Conservation (phyloP, 2,329 filamentous ascomycete genomes). For the Pseudogymnoascus sp. region DNA sequence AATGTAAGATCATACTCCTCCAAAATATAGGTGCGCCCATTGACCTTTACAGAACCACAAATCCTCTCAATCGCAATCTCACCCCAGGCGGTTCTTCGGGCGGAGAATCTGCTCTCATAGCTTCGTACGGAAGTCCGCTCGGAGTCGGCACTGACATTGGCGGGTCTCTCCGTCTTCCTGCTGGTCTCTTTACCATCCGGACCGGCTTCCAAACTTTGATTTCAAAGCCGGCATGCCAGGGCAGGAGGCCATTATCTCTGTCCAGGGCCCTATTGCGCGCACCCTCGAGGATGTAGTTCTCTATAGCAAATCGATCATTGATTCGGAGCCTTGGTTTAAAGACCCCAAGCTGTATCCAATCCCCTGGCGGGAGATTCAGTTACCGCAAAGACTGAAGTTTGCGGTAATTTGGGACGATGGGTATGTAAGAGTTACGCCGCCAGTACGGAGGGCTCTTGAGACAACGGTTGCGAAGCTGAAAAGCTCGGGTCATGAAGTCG, state of each 20-base stretch:
- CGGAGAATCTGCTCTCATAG: constrained; percentile 45
- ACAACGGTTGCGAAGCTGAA: constrained; percentile 27
- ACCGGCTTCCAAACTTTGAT: constrained; percentile 30
- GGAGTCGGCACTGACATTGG: constrained; percentile 37
- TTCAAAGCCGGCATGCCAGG: constrained; percentile 30
- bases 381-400: constrained; percentile 29
- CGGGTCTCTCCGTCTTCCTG: constrained; percentile 33
- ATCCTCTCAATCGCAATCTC: constrained; percentile 38
- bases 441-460: constrained; percentile 29
- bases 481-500: constrained; percentile 30
- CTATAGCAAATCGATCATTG: constrained; percentile 30
- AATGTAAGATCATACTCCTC: constrained; percentile 29
- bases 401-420: constrained; percentile 32
- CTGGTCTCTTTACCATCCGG: constrained; percentile 19
- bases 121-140: constrained; percentile 33
- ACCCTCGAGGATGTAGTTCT: constrained; percentile 28
- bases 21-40: constrained; percentile 48
- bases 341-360: constrained; percentile 32
- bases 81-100: constrained; percentile 54
- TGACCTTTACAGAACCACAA: constrained; percentile 38
- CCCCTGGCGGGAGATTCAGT: constrained; percentile 28
- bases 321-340: constrained; percentile 28
- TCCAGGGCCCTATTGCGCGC: constrained; percentile 32
- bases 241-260: constrained; percentile 32
- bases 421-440: constrained; percentile 30